These are phyloP conservation scores for Alternaria viburni DNA, from an alignment of 2,329 filamentous ascomycete genomes.

Conservation along the genomic window DNA sequence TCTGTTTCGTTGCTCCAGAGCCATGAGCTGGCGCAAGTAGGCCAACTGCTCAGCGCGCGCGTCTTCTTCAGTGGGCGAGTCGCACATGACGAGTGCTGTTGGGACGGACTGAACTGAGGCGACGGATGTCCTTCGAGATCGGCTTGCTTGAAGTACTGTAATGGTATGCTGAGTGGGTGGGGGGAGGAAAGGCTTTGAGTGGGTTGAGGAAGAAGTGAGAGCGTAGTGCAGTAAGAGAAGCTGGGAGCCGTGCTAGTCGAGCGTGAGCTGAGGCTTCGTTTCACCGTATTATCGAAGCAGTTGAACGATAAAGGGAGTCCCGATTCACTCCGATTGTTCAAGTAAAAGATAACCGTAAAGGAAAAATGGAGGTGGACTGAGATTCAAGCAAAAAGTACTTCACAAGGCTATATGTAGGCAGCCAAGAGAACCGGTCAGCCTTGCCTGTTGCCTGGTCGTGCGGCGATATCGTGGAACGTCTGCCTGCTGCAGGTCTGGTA, in stretches of 20 bases:
- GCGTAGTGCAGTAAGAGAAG: background rate
- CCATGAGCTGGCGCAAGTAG: background rate
- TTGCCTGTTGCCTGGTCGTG: slow-evolving; percentile 13
- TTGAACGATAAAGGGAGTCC: background rate
- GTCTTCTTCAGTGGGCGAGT: slow-evolving; percentile 4
- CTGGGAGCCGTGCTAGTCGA: background rate
- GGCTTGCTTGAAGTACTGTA: background rate
- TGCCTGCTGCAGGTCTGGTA: slow-evolving; percentile 2
- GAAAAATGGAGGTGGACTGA: background rate
- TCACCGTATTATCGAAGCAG: background rate
- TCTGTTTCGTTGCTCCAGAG: background rate
- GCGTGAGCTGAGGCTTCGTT: background rate
- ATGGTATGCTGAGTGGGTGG: background rate
- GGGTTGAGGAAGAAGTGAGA: background rate
- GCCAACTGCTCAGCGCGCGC: background rate
- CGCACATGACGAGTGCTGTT: slow-evolving; percentile 1
- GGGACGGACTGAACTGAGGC: background rate
- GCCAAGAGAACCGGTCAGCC: slow-evolving; percentile 6
- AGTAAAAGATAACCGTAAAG: background rate
- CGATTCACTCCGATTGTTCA: background rate
- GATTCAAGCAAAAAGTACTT: background rate
- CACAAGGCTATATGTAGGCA: slow-evolving; percentile 1
- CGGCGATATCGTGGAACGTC: background rate
- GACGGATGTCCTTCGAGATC: background rate
- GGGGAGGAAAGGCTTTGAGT: background rate